Conservation (phyloP, 208 protist species). For the Crithidia acanthocephali region DNA sequence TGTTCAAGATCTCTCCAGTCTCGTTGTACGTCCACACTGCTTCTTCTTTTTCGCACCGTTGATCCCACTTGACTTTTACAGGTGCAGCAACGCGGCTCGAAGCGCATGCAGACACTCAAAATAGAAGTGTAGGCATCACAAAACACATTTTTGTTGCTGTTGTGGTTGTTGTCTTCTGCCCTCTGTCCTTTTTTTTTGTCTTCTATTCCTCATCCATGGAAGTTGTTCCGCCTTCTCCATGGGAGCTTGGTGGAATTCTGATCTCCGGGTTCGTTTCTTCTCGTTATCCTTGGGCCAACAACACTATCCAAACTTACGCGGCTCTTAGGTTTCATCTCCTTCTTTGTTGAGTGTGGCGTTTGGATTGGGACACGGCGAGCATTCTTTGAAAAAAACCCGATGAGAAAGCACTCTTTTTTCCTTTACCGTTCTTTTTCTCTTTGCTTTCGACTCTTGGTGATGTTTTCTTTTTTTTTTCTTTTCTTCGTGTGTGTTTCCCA, state of each 20-base stretch:
- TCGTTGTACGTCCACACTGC: background rate
- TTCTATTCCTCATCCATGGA: too few relatives aligned
- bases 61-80: background rate
- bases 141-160: too few relatives aligned
- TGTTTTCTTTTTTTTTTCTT: background rate
- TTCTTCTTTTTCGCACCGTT: background rate
- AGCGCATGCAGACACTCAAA: background rate
- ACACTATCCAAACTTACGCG: too few relatives aligned
- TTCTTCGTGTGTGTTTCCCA: background rate
- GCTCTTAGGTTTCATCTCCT: too few relatives aligned
- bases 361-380: too few relatives aligned
- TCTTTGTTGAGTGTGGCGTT: too few relatives aligned
- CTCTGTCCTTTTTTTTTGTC: too few relatives aligned
- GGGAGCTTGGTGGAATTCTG: too few relatives aligned
- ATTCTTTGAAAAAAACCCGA: too few relatives aligned
- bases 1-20: background rate
- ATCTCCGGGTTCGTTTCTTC: background rate
- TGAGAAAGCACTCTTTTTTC: background rate
- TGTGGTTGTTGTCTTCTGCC: too few relatives aligned
- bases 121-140: background rate
- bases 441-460: background rate
- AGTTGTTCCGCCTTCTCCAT: too few relatives aligned
- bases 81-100: background rate
- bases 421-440: background rate
- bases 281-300: too few relatives aligned